Base-by-base conservation (phyloP, 108 stramenopile genomes). In the Fragilaria crotonensis region DNA sequence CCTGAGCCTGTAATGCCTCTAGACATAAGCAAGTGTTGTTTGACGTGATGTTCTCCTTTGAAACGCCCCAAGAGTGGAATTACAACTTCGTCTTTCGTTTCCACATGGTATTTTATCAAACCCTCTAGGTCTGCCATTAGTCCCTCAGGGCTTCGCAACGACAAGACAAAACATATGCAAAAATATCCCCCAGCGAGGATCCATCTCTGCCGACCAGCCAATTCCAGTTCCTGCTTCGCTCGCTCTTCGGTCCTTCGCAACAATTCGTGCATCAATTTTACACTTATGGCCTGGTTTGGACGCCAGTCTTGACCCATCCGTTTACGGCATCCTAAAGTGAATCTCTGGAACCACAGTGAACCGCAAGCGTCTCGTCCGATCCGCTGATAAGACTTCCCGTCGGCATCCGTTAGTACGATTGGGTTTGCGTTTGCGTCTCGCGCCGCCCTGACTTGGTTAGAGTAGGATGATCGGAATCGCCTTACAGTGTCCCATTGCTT, bases 381-480 rank as follows among this genome's bases (percentile, higher is more conserved):
- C n/a, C n/a, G n/a, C n/a, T n/a, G n/a, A n/a, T n/a, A n/a, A n/a
- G n/a, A n/a, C n/a, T n/a, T n/a, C n/a, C n/a, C n/a, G n/a, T n/a
- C n/a, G n/a, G n/a, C n/a, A n/a, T 46, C 45, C 4, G 20, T 21
- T 46, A 46, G 4, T 4, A 21, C 45, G 2, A 46, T 2, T 46
- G 45, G 19, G 19, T 46, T 21, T 46, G 20, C 1, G 20, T n/a
- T 46, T n/a, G 45, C 45, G 19, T 46, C 20, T n/a, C n/a, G n/a
- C n/a, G n/a, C n/a, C n/a, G n/a, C n/a, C n/a, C n/a, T n/a, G n/a
- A n/a, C n/a, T n/a, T 21, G 45, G 20, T 21, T 21, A 21, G 19
- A 21, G 4, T 46, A 21, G 74, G 47, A 33, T 72, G 33, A 0
- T 60, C 57, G 22, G 48, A 47, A 23, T 54, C 72, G 30, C 75